A percentile compares a stretch with the other conserved stretches of the same genome.
Evolutionary conservation across 108 stramenopile genomes (phyloP).

Genomic region (Cyclotella choctawhatcheeana): DNA sequence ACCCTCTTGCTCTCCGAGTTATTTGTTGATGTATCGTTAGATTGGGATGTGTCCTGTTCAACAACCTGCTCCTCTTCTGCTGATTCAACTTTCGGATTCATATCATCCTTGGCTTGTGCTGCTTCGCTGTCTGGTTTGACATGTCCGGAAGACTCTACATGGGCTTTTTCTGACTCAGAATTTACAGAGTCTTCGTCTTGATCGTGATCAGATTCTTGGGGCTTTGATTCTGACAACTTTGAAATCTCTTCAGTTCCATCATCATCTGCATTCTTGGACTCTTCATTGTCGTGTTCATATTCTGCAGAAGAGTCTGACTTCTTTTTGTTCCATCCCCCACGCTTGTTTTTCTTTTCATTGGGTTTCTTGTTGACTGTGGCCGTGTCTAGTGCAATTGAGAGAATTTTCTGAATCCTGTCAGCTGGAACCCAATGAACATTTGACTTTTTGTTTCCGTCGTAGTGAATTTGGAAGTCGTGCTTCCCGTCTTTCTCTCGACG

Average conservation of each 20-base stretch:
- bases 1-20: neutral
- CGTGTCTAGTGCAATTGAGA: slow-evolving; percentile 25
- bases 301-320: slow-evolving; percentile 6
- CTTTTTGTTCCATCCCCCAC: slow-evolving; percentile 20
- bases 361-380: slow-evolving; percentile 5
- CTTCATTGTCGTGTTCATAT: slow-evolving; percentile 10
- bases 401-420: slow-evolving; percentile 41
- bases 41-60: neutral
- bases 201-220: neutral
- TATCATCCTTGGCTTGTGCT: too few species aligned
- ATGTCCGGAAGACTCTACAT: too few species aligned
- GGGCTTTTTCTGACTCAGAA: too few species aligned
- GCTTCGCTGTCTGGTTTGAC: too few species aligned
- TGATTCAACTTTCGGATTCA: too few species aligned
- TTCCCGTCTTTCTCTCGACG: slow-evolving; percentile 40
- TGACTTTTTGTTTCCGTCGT: slow-evolving; percentile 59
- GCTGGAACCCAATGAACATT: slow-evolving; percentile 56
- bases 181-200: too few species aligned
- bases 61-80: neutral
- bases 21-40: neutral
- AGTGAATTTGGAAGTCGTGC: slow-evolving; percentile 54
- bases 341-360: slow-evolving; percentile 5
- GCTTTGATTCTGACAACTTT: neutral
- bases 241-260: neutral
- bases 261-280: slow-evolving; percentile 1